phyloP scores from a whole-genome alignment of 2,329 filamentous ascomycete genomes.

The Botrytis squamosa region DNA sequence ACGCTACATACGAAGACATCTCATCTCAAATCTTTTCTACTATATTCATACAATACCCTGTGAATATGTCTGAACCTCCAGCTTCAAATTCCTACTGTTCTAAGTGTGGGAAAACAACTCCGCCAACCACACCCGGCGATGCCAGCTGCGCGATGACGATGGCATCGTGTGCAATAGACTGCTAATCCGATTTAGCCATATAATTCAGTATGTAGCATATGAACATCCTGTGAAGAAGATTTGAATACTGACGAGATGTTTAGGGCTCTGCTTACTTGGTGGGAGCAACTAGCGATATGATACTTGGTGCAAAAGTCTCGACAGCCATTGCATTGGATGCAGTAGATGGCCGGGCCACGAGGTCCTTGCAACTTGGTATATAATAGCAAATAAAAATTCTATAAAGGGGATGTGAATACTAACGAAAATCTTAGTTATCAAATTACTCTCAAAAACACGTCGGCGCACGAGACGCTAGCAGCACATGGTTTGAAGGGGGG shows the following conservation, averaged over 20 bases:
- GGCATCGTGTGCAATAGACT: not conserved
- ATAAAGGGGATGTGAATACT: rapidly evolving
- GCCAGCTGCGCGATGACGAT: rapidly evolving
- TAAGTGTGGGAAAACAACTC: rapidly evolving
- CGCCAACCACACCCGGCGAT: rapidly evolving
- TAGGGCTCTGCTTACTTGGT: not conserved
- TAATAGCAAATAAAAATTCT: not conserved
- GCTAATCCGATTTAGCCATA: rapidly evolving
- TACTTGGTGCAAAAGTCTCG: not conserved
- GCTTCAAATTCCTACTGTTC: rapidly evolving
- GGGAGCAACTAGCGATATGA: not conserved
- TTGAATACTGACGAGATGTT: not conserved
- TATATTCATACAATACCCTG: too few species aligned
- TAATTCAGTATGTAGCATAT: not conserved
- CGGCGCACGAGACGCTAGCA: not conserved
- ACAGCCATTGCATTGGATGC: not conserved
- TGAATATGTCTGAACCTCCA: too few species aligned
- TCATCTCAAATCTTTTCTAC: too few species aligned
- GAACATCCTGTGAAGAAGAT: not conserved
- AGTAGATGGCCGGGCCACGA: not conserved
- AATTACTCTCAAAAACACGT: not conserved
- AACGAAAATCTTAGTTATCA: not conserved
- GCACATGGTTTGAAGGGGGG: not conserved
- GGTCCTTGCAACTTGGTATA: not conserved
- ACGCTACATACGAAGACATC: too few species aligned